Evolutionary conservation across 2,329 filamentous ascomycete species (phyloP).

Genomic region (Diaporthe nobilis): DNA sequence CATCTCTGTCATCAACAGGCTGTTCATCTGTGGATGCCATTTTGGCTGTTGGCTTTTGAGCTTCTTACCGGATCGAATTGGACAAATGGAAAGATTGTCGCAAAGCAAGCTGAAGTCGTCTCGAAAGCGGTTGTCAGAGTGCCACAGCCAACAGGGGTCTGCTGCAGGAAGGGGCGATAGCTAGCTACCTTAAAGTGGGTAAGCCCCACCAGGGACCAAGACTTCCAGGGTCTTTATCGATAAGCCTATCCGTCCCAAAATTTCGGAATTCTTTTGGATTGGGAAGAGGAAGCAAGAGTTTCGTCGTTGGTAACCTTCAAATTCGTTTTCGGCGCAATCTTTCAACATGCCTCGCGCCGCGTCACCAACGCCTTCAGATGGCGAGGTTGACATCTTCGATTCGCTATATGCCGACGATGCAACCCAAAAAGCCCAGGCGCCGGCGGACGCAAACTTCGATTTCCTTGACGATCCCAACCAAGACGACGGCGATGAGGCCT

Average conservation of each 20-base stretch:
- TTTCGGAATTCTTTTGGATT: slow-evolving; percentile 1
- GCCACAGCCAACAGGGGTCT: slow-evolving; percentile 4
- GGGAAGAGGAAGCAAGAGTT: neutral
- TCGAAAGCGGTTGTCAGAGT: slow-evolving; percentile 10
- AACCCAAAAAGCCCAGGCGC: slow-evolving; percentile 51
- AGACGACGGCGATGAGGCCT: slow-evolving; percentile 83
- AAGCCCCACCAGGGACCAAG: neutral
- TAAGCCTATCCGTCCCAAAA: slow-evolving; percentile 26
- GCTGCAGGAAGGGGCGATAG: neutral
- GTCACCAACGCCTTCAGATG: slow-evolving; percentile 89
- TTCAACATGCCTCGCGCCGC: slow-evolving; percentile 77
- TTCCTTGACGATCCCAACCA: slow-evolving; percentile 66
- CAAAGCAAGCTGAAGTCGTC: slow-evolving; percentile 29
- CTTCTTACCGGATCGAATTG: slow-evolving; percentile 41
- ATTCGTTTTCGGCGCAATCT: neutral
- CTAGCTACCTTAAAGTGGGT: slow-evolving; percentile 20
- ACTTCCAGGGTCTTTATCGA: slow-evolving; percentile 29
- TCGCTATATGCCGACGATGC: slow-evolving; percentile 78
- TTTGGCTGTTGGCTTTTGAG: slow-evolving; percentile 33
- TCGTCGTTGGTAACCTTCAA: neutral
- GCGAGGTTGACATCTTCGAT: slow-evolving; percentile 89
- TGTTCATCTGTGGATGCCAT: slow-evolving; percentile 68
- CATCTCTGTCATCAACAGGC: slow-evolving; percentile 64
- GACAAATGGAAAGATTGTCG: slow-evolving; percentile 32
- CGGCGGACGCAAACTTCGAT: slow-evolving; percentile 57